Evolutionary conservation across 2,329 filamentous ascomycete species (phyloP), one percentile per base, ranked within the genome.

Genomic region (Hansfordia pulvinata): DNA sequence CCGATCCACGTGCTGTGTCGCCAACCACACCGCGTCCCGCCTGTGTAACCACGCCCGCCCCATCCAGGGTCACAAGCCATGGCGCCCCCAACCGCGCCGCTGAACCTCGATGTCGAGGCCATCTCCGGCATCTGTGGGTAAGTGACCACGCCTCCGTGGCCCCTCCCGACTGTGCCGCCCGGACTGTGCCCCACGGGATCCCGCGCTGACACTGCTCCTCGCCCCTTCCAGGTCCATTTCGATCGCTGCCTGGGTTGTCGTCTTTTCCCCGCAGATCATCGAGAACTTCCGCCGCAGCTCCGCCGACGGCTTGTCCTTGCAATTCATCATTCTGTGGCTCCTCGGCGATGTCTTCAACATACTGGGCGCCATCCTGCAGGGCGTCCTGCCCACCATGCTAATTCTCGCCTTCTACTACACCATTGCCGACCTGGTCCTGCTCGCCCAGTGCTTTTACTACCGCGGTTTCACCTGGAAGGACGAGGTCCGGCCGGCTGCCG

Each of bases 281-380:
- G 84, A 93, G 46, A 94, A 94, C 49, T 94, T 93, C 57, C 76
- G 76, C 35, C 72, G 85, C 30, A 62, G 71, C 38, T 92, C 80
- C 20, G 83, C 85, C 31, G 84, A 94, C 48, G 88, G 85, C 3
- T 64, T 96, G 2, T 93, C 83, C 1, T 69, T 94, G 10, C 77
- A 88, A 30, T 98, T 96, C 58, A 75, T 96, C 45, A 76, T 92
- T 33, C 71, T 93, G 43, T 98, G 90, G 90, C 67, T 94, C 3
- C 64, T 77, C 2, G 90, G 90, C 27, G 90, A 98, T 73, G 76
- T 94, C 38, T 94, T 93, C 64, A 96, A 96, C 49, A 92, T 94
- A 35, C 64, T 93, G 3, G 88, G 88, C n/a, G 82, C 85, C 11
- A 73, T 94, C 10, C 53, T 94, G 8, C 88, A 96, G 50, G 80